These are phyloP conservation scores for Populus hybrid DNA, from an alignment of 441 rosid species.

Conservation along the genomic window DNA sequence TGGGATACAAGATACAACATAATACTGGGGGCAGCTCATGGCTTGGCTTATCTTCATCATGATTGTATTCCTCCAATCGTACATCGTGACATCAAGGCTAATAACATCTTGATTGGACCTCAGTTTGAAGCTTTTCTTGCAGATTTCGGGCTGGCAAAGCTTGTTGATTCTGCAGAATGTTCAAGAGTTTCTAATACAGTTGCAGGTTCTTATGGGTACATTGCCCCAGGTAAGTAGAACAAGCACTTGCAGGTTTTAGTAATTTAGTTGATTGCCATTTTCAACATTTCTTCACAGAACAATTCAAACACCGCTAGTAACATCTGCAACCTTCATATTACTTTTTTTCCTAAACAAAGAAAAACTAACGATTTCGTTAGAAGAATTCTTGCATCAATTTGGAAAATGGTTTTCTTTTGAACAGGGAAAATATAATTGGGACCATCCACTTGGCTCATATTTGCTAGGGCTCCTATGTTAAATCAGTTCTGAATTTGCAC, in stretches of 20 bases:
- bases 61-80: constrained; percentile 35
- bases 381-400: background rate
- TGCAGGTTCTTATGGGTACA: constrained; percentile 78
- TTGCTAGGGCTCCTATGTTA: background rate
- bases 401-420: background rate
- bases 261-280: background rate
- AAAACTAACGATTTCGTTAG: background rate
- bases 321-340: background rate
- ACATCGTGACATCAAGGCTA: constrained; percentile 19
- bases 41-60: constrained; percentile 69
- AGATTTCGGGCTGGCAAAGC: constrained; percentile 74
- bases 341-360: background rate
- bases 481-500: background rate
- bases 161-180: constrained; percentile 46
- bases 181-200: constrained; percentile 43
- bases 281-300: background rate
- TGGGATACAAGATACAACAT: too few relatives aligned
- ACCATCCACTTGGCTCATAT: background rate
- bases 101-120: constrained; percentile 66
- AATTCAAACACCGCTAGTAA: background rate
- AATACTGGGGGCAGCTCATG: too few relatives aligned
- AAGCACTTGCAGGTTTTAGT: constrained; percentile 1
- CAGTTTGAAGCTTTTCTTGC: constrained; percentile 62
- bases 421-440: background rate
- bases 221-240: constrained; percentile 61